Percentiles rank a stretch among this genome's conserved stretches.
Conservation (phyloP, 768 basidiomycete genomes). For the Thelephora aurantiotincta region DNA sequence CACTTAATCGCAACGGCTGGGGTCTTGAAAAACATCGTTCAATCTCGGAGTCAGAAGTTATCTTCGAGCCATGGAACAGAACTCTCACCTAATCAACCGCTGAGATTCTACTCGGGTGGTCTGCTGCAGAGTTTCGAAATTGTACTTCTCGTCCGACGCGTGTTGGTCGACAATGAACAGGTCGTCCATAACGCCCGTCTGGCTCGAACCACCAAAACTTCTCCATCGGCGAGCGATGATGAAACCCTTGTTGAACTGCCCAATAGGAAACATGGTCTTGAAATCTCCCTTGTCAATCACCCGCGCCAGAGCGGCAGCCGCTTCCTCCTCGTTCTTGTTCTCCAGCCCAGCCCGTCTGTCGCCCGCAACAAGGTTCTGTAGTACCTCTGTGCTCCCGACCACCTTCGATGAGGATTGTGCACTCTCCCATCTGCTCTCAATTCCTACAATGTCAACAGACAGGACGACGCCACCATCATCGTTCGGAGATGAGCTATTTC, state of each 20-base stretch:
- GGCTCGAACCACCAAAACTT: neutral
- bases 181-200: slow-evolving; percentile 45
- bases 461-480: neutral
- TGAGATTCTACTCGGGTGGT: slow-evolving; percentile 88
- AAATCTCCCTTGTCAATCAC: slow-evolving; percentile 87
- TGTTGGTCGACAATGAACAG: slow-evolving; percentile 96
- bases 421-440: too few species aligned
- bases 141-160: slow-evolving; percentile 96
- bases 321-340: slow-evolving; percentile 36
- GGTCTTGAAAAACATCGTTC: slow-evolving; percentile 36
- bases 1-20: slow-evolving; percentile 64
- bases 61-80: neutral
- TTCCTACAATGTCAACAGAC: neutral
- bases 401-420: too few species aligned
- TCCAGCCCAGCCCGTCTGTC: slow-evolving; percentile 11
- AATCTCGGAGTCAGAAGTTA: slow-evolving; percentile 1
- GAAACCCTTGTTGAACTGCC: slow-evolving; percentile 95
- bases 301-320: slow-evolving; percentile 57
- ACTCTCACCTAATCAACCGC: slow-evolving; percentile 57
- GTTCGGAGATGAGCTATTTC: neutral
- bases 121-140: slow-evolving; percentile 87
- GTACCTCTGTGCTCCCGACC: neutral
- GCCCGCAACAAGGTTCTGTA: neutral
- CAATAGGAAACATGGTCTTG: slow-evolving; percentile 64
- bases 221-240: slow-evolving; percentile 64